Percentiles rank a stretch among this genome's conserved stretches.
These are phyloP conservation scores for Brettanomyces naardenensis DNA, from an alignment of 805 yeast species.

Conservation along the genomic window DNA sequence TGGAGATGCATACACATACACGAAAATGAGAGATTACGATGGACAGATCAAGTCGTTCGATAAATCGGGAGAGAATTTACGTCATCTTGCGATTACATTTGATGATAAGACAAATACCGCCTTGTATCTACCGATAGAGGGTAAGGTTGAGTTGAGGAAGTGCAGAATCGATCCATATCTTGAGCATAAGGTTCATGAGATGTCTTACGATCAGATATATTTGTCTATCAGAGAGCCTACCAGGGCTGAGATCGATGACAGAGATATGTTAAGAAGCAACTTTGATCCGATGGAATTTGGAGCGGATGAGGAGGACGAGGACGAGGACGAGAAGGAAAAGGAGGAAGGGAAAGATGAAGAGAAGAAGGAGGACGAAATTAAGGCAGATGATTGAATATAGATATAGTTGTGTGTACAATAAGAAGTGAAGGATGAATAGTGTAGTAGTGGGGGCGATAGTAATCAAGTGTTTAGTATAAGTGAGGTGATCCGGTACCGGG, in stretches of 20 bases:
- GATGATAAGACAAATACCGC: slow-evolving; percentile 50
- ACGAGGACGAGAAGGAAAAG: background rate
- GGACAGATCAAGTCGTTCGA: slow-evolving; percentile 45
- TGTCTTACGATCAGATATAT: slow-evolving; percentile 55
- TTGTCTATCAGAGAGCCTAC: slow-evolving; percentile 65
- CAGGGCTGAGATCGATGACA: slow-evolving; percentile 53
- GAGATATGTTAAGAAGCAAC: slow-evolving; percentile 61
- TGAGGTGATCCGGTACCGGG: too few species aligned
- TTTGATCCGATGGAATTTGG: slow-evolving; percentile 77
- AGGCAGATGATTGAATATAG: too few species aligned
- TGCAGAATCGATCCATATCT: slow-evolving; percentile 64
- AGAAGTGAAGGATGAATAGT: too few species aligned
- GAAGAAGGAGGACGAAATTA: background rate
- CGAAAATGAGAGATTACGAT: slow-evolving; percentile 73
- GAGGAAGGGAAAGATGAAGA: slow-evolving; percentile 2
- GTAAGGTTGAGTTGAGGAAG: slow-evolving; percentile 75
- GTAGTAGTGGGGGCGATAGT: too few species aligned
- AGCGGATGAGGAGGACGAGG: slow-evolving; percentile 46
- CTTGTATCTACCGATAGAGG: slow-evolving; percentile 68
- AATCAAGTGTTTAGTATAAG: too few species aligned
- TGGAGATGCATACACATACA: slow-evolving; percentile 39
- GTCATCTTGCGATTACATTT: slow-evolving; percentile 65
- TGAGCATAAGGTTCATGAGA: slow-evolving; percentile 45
- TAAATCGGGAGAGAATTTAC: slow-evolving; percentile 30
- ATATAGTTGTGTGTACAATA: too few species aligned